Evolutionary conservation across 768 basidiomycete species (phyloP).

Genomic region (Tulasnella sp.): DNA sequence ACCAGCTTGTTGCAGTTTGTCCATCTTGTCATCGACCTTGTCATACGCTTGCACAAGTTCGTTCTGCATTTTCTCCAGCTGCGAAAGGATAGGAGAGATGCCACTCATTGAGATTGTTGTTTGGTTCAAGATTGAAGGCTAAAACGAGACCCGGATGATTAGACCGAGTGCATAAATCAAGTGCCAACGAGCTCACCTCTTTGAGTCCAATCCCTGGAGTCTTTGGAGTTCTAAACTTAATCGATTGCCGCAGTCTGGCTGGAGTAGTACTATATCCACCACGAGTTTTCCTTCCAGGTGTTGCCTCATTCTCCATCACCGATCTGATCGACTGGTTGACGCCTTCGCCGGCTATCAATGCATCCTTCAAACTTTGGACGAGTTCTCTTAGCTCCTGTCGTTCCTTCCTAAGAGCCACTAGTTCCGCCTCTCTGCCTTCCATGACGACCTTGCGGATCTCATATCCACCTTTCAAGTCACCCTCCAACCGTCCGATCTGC

Average conservation of each 20-base stretch:
- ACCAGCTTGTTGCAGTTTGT: slow-evolving; percentile 71
- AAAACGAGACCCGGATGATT: too few relatives aligned
- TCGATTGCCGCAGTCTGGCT: background rate
- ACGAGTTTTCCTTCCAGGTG: background rate
- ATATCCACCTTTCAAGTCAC: slow-evolving; percentile 59
- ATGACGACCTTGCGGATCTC: slow-evolving; percentile 32
- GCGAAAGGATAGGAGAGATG: background rate
- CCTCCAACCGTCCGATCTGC: slow-evolving; percentile 59
- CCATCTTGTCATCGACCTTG: slow-evolving; percentile 78
- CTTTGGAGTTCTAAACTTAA: slow-evolving; percentile 38
- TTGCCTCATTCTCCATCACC: background rate
- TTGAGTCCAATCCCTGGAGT: slow-evolving; percentile 32
- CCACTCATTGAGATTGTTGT: slow-evolving; percentile 13
- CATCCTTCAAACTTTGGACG: slow-evolving; percentile 28
- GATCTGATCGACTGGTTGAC: slow-evolving; percentile 5
- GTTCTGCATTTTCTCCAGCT: background rate
- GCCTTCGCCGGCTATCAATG: slow-evolving; percentile 10
- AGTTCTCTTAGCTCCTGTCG: slow-evolving; percentile 62
- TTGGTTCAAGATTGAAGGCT: slow-evolving; percentile 5
- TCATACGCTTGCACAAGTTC: slow-evolving; percentile 44
- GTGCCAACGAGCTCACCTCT: slow-evolving; percentile 6
- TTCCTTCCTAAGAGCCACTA: slow-evolving; percentile 26
- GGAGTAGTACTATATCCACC: background rate
- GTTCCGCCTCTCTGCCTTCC: background rate
- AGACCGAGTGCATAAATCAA: too few relatives aligned